Evolutionary conservation across 441 rosid genomes (phyloP).

Genomic region (Kokia cookei): DNA sequence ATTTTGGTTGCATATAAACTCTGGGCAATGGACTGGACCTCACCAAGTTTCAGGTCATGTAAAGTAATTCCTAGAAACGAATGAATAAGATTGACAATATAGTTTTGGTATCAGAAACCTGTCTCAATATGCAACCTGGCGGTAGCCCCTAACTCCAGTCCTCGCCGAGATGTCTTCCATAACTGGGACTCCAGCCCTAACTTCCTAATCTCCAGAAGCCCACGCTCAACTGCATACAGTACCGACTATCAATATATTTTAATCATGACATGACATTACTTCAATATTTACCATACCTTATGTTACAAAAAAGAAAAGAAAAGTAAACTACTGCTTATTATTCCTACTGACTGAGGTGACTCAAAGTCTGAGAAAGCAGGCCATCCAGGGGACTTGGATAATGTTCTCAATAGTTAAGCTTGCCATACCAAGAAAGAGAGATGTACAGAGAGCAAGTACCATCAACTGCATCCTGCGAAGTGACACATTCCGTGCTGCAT

Average conservation of each 20-base stretch:
- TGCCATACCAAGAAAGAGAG: background rate
- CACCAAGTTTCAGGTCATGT: background rate
- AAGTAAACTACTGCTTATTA: background rate
- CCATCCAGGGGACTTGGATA: background rate
- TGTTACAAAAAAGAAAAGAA: background rate
- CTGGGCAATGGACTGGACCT: background rate
- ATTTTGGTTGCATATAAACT: background rate
- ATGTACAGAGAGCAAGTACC: slow-evolving; percentile 36
- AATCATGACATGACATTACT: background rate
- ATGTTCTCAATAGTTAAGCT: background rate
- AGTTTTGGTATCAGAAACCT: slow-evolving; percentile 22
- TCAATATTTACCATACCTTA: background rate
- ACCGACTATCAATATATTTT: background rate
- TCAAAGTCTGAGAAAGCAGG: background rate
- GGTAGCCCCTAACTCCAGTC: slow-evolving; percentile 35
- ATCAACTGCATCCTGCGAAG: slow-evolving; percentile 70
- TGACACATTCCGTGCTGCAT: slow-evolving; percentile 33
- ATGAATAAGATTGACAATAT: background rate
- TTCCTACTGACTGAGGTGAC: background rate
- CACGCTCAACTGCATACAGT: slow-evolving; percentile 65
- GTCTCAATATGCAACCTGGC: slow-evolving; percentile 27
- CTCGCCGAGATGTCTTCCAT: slow-evolving; percentile 65
- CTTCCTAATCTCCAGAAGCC: slow-evolving; percentile 75
- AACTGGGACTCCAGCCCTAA: slow-evolving; percentile 64
- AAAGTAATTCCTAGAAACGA: background rate